Percentiles rank a stretch among this genome's conserved stretches.
These are phyloP conservation scores for Selaginella tamariscina DNA, from an alignment of 75 land plant genomes.

Conservation along the genomic window DNA sequence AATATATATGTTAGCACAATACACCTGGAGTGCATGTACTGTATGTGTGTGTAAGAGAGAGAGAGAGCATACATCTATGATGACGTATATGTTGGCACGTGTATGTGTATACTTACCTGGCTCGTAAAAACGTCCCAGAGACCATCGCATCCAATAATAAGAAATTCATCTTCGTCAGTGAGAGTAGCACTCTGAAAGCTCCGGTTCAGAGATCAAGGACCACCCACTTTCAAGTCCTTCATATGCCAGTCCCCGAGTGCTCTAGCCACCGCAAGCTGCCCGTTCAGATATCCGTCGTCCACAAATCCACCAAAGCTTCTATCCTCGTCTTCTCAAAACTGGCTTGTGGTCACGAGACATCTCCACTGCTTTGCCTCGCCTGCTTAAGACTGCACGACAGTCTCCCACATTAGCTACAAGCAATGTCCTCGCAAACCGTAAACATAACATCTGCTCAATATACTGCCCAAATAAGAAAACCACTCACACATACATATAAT, in stretches of 20 bases:
- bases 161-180: constrained; percentile 59
- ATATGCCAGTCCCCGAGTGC: constrained; percentile 71
- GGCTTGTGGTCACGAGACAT: constrained; percentile 38
- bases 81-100: no score
- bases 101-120: constrained; percentile 21
- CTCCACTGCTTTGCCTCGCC: constrained; percentile 6
- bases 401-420: constrained; percentile 8
- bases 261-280: constrained; percentile 44
- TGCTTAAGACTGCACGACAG: neutral
- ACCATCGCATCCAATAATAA: constrained; percentile 65
- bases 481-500: constrained; percentile 11
- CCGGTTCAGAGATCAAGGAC: constrained; percentile 67
- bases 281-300: constrained; percentile 58
- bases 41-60: no score
- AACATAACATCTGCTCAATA: neutral
- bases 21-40: no score
- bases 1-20: no score
- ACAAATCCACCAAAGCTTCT: constrained; percentile 44
- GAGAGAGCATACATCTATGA: no score
- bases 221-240: constrained; percentile 37
- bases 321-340: constrained; percentile 34
- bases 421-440: neutral
- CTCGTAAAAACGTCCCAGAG: constrained; percentile 59
- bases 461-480: neutral
- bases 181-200: constrained; percentile 38